A percentile compares a stretch with the other conserved stretches of the same genome.
These are phyloP conservation scores for Daldinia sp. DNA, from an alignment of 2,329 filamentous ascomycete genomes.

Conservation along the genomic window DNA sequence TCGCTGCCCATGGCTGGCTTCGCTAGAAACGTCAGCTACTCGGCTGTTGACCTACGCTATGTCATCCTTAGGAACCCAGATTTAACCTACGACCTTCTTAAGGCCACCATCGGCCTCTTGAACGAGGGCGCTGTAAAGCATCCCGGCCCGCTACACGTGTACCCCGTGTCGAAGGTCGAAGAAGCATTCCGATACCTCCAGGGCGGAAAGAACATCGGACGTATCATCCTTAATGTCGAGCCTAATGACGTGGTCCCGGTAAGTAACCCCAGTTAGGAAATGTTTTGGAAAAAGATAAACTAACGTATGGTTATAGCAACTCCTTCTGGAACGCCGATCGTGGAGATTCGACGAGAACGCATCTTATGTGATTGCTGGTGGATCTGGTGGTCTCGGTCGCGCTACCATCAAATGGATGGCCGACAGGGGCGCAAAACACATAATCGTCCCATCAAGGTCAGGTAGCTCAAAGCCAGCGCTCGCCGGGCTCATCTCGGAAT, in stretches of 20 bases:
- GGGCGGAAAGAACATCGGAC: slow-evolving; percentile 43
- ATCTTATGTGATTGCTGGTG: slow-evolving; percentile 49
- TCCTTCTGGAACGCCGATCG: slow-evolving; percentile 31
- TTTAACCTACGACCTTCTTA: slow-evolving; percentile 35
- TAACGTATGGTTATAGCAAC: slow-evolving; percentile 38
- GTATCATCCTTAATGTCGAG: slow-evolving; percentile 43
- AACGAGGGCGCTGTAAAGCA: slow-evolving; percentile 34
- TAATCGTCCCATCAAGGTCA: slow-evolving; percentile 46
- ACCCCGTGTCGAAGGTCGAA: slow-evolving; percentile 42
- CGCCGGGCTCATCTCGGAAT: slow-evolving; percentile 36
- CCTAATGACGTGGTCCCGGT: slow-evolving; percentile 45
- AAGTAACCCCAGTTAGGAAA: slow-evolving; percentile 23
- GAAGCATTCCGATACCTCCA: slow-evolving; percentile 46
- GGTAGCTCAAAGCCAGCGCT: slow-evolving; percentile 40
- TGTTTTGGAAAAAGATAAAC: not conserved
- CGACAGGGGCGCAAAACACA: slow-evolving; percentile 42
- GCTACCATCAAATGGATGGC: slow-evolving; percentile 48
- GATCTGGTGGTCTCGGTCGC: slow-evolving; percentile 49
- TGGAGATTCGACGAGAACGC: slow-evolving; percentile 48
- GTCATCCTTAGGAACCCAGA: slow-evolving; percentile 34
- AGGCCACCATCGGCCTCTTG: slow-evolving; percentile 35
- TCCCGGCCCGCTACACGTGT: slow-evolving; percentile 44
- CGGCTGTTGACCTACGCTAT: slow-evolving; percentile 44
- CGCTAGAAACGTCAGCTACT: slow-evolving; percentile 47
- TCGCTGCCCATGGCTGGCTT: slow-evolving; percentile 57